A percentile compares a stretch with the other conserved stretches of the same genome.
Conservation (phyloP, 2,329 filamentous ascomycete genomes). For the Triangularia verruculosa region DNA sequence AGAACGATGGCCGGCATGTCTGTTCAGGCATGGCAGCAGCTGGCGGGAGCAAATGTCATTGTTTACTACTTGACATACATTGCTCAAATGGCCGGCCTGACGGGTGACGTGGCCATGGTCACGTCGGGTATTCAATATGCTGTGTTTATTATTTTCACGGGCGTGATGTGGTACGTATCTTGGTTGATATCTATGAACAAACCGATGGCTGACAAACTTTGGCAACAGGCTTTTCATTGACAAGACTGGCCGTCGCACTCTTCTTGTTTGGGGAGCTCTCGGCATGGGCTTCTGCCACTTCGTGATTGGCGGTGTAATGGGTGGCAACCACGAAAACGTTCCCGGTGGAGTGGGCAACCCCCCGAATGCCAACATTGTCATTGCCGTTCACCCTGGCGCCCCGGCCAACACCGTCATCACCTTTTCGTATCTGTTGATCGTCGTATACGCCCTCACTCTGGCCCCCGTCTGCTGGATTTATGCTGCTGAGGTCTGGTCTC, state of each 20-base stretch:
- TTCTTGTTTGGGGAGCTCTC: conserved; percentile 26
- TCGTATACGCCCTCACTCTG: conserved; percentile 61
- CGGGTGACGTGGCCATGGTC: conserved; percentile 43
- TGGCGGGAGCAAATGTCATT: conserved; percentile 51
- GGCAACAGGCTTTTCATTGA: conserved; percentile 38
- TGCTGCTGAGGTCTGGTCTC: conserved; percentile 61
- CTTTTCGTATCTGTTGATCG: conserved; percentile 62
- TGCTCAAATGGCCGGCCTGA: conserved; percentile 56
- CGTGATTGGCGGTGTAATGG: conserved; percentile 44
- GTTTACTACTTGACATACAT: conserved; percentile 61
- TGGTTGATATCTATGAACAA: neutral
- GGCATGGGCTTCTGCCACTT: conserved; percentile 37
- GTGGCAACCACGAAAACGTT: conserved; percentile 33
- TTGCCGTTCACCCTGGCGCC: conserved; percentile 46
- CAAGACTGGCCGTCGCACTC: conserved; percentile 32
- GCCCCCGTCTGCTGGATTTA: conserved; percentile 66
- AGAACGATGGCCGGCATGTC: conserved; percentile 54
- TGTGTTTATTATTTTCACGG: conserved; percentile 45
- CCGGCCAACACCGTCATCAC: conserved; percentile 62
- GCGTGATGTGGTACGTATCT: conserved; percentile 36
- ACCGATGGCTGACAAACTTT: neutral
- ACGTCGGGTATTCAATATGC: conserved; percentile 46
- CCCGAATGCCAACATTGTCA: conserved; percentile 46
- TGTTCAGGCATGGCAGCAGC: conserved; percentile 57
- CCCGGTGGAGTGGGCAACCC: conserved; percentile 34